Percentiles rank a stretch among this genome's conserved stretches.
Evolutionary conservation across 2,329 filamentous ascomycete genomes (phyloP).

Genomic region (Pseudogymnoascus sp.): DNA sequence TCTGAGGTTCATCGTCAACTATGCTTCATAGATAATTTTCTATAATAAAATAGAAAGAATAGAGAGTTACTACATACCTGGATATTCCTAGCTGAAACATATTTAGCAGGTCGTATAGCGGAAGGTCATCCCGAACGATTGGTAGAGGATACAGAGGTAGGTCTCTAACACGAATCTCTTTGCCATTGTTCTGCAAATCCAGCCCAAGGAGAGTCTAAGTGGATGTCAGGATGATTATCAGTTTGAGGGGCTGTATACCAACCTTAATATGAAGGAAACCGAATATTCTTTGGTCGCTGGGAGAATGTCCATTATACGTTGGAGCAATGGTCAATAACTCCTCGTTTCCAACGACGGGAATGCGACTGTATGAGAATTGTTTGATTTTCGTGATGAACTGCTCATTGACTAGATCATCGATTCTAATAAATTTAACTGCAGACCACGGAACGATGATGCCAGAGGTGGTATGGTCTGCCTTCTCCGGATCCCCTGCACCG

Average conservation of each 20-base stretch:
- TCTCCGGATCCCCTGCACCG: conserved; percentile 1
- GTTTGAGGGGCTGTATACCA: background rate
- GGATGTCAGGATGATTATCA: background rate
- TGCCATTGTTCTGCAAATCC: conserved; percentile 11
- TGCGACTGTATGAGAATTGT: conserved; percentile 22
- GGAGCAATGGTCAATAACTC: background rate
- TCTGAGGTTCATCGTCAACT: conserved; percentile 10
- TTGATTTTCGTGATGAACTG: conserved; percentile 21
- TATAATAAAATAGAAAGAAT: background rate
- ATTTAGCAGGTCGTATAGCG: conserved; percentile 22
- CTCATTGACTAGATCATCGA: conserved; percentile 19
- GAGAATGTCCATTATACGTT: background rate
- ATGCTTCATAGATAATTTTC: background rate
- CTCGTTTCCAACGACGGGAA: conserved; percentile 21
- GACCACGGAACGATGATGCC: conserved; percentile 21
- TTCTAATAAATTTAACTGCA: conserved; percentile 19
- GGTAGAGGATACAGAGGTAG: conserved; percentile 23
- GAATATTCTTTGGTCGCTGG: conserved; percentile 16
- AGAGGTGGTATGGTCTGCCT: background rate
- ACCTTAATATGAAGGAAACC: conserved; percentile 24
- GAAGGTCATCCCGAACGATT: conserved; percentile 21
- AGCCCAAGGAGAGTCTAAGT: conserved; percentile 20
- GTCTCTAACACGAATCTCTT: conserved; percentile 19
- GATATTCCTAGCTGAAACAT: conserved; percentile 24
- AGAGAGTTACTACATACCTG: conserved; percentile 14